These are phyloP conservation scores for Ophiostoma novo-ulmi DNA, from an alignment of 2,329 filamentous ascomycete genomes.

Conservation along the genomic window DNA sequence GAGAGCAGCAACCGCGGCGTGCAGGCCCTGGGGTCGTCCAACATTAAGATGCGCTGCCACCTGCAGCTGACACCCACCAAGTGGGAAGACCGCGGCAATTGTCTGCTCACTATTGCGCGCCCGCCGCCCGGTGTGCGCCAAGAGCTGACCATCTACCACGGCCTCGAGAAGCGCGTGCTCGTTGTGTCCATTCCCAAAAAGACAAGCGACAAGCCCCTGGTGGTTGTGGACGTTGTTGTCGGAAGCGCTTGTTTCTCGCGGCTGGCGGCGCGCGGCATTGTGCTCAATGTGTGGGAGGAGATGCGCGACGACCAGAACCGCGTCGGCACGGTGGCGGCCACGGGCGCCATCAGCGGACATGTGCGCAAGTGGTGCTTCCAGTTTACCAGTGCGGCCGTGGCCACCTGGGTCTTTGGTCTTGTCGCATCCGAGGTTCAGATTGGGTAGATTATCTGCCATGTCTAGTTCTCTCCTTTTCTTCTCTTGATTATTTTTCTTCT, in stretches of 20 bases:
- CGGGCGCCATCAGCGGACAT: slow-evolving; percentile 48
- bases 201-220: slow-evolving; percentile 50
- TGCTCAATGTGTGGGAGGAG: slow-evolving; percentile 82
- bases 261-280: slow-evolving; percentile 78
- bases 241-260: slow-evolving; percentile 80
- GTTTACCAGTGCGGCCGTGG: slow-evolving; percentile 49
- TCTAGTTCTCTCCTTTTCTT: background rate
- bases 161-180: slow-evolving; percentile 78
- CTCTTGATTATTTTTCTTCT: background rate
- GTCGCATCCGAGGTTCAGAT: slow-evolving; percentile 51
- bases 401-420: slow-evolving; percentile 51
- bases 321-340: slow-evolving; percentile 48
- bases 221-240: slow-evolving; percentile 76
- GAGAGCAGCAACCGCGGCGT: slow-evolving; percentile 45
- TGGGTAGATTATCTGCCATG: background rate
- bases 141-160: slow-evolving; percentile 56
- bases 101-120: slow-evolving; percentile 72
- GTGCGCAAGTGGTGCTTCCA: slow-evolving; percentile 63
- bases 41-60: slow-evolving; percentile 83
- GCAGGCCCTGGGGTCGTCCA: slow-evolving; percentile 62
- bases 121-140: slow-evolving; percentile 60
- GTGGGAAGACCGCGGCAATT: slow-evolving; percentile 89
- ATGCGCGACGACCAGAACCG: slow-evolving; percentile 58
- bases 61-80: slow-evolving; percentile 68
- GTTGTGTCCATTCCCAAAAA: slow-evolving; percentile 66